phyloP scores from a whole-genome alignment of 2,329 filamentous ascomycete genomes.

The Hymenoscyphus linearis region DNA sequence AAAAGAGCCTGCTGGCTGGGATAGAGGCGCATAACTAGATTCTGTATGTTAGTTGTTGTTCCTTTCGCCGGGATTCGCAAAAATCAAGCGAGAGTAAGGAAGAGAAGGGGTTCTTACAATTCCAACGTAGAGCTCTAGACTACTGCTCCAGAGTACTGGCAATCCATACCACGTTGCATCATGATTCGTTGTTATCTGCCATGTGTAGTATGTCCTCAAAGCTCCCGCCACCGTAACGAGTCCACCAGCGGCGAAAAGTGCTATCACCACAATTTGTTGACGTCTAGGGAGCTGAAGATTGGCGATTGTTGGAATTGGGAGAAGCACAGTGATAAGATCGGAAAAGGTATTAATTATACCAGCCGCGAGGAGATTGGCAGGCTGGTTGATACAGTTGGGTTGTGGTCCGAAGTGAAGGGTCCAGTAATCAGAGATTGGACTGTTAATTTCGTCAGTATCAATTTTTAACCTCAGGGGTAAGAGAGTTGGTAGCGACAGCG shows the following conservation, averaged over 20 bases:
- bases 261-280: constrained; percentile 41
- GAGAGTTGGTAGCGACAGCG: background rate
- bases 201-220: constrained; percentile 35
- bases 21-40: constrained; percentile 38
- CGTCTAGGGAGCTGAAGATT: constrained; percentile 40
- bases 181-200: constrained; percentile 21
- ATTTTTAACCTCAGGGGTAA: background rate
- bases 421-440: constrained; percentile 36
- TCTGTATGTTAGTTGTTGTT: background rate
- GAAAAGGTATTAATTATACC: constrained; percentile 55
- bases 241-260: constrained; percentile 45
- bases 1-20: constrained; percentile 23
- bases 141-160: constrained; percentile 32
- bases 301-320: constrained; percentile 44
- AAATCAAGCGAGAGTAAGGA: background rate
- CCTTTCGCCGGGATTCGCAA: too few species aligned
- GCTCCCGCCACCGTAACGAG: constrained; percentile 38
- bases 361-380: constrained; percentile 45
- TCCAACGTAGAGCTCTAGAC: constrained; percentile 38
- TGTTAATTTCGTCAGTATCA: constrained; percentile 12
- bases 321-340: constrained; percentile 47
- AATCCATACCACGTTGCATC: constrained; percentile 35
- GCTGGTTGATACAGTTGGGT: constrained; percentile 42
- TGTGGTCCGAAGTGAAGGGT: constrained; percentile 28
- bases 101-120: constrained; percentile 18